A percentile compares a stretch with the other conserved stretches of the same genome.
Conservation (phyloP, 192 early-diverging fungal species). For the Coemansia sp. region DNA sequence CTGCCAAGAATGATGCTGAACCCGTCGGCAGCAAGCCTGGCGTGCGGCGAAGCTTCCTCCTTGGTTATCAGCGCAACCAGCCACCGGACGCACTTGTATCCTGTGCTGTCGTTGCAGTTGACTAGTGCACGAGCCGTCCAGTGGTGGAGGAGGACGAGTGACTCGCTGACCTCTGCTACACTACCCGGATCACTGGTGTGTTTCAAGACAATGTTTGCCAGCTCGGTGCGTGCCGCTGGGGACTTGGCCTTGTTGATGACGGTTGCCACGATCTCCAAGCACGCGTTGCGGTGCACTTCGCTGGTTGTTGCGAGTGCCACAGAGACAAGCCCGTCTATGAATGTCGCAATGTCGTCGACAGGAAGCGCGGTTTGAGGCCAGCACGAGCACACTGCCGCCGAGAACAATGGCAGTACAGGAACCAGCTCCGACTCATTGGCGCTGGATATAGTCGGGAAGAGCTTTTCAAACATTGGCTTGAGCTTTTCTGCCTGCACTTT, state of each 20-base stretch:
- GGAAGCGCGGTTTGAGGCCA: constrained; percentile 55
- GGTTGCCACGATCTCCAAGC: constrained; percentile 61
- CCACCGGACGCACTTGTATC: constrained; percentile 41
- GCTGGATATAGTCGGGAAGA: constrained; percentile 6
- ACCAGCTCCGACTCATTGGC: neutral
- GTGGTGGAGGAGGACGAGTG: constrained; percentile 22
- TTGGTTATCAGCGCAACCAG: constrained; percentile 29
- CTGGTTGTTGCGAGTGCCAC: constrained; percentile 48
- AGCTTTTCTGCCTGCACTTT: constrained; percentile 22
- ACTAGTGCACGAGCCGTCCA: constrained; percentile 49
- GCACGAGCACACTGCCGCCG: constrained; percentile 43
- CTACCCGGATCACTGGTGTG: neutral
- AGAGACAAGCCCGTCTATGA: constrained; percentile 44
- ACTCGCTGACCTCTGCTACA: constrained; percentile 3
- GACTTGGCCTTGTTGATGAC: constrained; percentile 66
- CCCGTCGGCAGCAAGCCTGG: constrained; percentile 59
- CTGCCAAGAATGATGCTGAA: constrained; percentile 77
- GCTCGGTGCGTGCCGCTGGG: constrained; percentile 32
- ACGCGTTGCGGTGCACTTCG: constrained; percentile 49
- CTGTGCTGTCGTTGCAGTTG: constrained; percentile 40
- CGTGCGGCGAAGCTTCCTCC: neutral
- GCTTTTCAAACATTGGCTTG: constrained; percentile 21
- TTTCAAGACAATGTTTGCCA: constrained; percentile 22
- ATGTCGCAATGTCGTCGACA: constrained; percentile 48
- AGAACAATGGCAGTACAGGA: constrained; percentile 25